phyloP scores from a whole-genome alignment of 371 early-diverging fungal species.

The Lichtheimia ramosa region DNA sequence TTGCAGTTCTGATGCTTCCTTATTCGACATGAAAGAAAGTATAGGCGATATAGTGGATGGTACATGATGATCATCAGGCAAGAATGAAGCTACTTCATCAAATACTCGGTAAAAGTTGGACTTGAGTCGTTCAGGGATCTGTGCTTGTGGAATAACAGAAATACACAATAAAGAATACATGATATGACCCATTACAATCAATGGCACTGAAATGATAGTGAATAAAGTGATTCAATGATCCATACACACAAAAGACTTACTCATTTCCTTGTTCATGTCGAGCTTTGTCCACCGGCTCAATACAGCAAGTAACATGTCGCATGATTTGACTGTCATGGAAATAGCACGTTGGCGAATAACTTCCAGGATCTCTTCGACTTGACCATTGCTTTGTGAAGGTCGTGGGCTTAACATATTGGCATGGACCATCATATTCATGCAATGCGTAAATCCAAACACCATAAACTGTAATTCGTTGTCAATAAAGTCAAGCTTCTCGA shows the following conservation, averaged over 20 bases:
- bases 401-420: conserved; percentile 1
- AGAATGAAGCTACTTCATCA: neutral
- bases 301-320: neutral
- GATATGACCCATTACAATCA: neutral
- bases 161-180: conserved; percentile 2
- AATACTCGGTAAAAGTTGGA: neutral
- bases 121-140: neutral
- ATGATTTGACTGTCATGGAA: neutral
- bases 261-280: neutral
- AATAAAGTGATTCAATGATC: neutral
- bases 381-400: neutral
- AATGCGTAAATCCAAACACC: neutral
- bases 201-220: neutral
- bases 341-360: conserved; percentile 1
- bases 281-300: neutral
- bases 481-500: neutral
- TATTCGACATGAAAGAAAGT: neutral
- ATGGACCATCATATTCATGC: neutral
- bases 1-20: neutral
- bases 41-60: conserved; percentile 8
- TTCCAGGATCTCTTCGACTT: neutral
- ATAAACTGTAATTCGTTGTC: neutral
- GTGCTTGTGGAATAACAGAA: neutral
- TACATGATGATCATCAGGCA: conserved; percentile 3
- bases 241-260: conserved; percentile 1